These are phyloP conservation scores for Mariannaea sp. DNA, from an alignment of 2,329 filamentous ascomycete genomes.

Conservation along the genomic window DNA sequence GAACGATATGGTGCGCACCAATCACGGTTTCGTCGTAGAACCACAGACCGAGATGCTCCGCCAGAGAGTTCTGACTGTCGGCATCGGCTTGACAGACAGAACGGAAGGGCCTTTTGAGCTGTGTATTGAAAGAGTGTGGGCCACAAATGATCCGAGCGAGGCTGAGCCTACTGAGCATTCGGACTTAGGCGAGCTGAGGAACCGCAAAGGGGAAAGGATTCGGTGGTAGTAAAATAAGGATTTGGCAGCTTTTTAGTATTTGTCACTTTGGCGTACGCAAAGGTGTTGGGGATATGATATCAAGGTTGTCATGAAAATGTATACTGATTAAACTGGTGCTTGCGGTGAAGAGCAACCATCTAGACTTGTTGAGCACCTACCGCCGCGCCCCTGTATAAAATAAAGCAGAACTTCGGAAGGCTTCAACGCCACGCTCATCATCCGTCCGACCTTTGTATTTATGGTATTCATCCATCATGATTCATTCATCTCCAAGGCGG, in stretches of 20 bases:
- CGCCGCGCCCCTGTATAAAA: conserved; percentile 23
- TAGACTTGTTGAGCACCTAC: background rate
- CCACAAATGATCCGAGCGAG: conserved; percentile 66
- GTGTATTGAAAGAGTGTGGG: conserved; percentile 85
- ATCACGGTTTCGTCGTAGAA: conserved; percentile 88
- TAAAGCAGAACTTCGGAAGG: conserved; percentile 19
- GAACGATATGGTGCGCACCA: conserved; percentile 93
- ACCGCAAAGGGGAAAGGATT: conserved; percentile 45
- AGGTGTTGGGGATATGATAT: background rate
- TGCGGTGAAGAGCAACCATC: conserved; percentile 2
- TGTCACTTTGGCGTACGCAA: background rate
- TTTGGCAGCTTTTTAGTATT: background rate
- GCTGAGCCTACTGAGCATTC: conserved; percentile 20
- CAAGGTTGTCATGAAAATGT: conserved; percentile 2
- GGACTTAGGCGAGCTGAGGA: conserved; percentile 42
- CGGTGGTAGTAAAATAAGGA: conserved; percentile 40
- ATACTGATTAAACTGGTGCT: conserved; percentile 14
- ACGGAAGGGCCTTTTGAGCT: conserved; percentile 88
- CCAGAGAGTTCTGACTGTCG: conserved; percentile 83
- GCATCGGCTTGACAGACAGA: conserved; percentile 87
- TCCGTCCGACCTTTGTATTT: background rate
- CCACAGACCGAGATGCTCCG: conserved; percentile 89
- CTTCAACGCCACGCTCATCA: background rate
- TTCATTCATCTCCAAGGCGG: conserved; percentile 30
- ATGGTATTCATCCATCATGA: conserved; percentile 7